phyloP scores from a whole-genome alignment of 2,329 filamentous ascomycete genomes.

The Penicillium olsonii region DNA sequence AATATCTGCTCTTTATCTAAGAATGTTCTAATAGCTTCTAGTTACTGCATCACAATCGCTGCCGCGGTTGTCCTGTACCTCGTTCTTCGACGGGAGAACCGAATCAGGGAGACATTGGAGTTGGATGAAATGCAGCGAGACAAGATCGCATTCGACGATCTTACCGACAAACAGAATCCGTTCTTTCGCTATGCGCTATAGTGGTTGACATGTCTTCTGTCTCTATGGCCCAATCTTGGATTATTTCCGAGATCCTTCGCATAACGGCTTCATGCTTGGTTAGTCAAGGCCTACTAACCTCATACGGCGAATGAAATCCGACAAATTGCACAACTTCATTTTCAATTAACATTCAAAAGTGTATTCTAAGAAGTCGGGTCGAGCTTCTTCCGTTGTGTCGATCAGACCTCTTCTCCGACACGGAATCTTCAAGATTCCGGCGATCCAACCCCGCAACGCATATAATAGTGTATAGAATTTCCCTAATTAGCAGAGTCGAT shows the following conservation, averaged over 20 bases:
- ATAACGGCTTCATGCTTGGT: too few species aligned
- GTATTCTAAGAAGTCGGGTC: too few species aligned
- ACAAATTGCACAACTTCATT: not conserved
- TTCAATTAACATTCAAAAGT: not conserved
- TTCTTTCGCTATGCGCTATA: slow-evolving; percentile 65
- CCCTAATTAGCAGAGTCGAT: not conserved
- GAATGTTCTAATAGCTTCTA: slow-evolving; percentile 29
- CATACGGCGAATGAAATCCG: too few species aligned
- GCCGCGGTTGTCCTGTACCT: slow-evolving; percentile 59
- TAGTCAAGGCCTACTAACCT: too few species aligned
- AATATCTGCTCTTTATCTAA: slow-evolving; percentile 6
- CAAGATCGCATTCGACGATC: slow-evolving; percentile 65
- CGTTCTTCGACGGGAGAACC: slow-evolving; percentile 63
- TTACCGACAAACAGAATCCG: slow-evolving; percentile 69
- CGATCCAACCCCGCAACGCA: slow-evolving; percentile 7
- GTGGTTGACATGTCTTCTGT: not conserved
- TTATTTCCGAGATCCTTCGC: too few species aligned
- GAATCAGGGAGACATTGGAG: slow-evolving; percentile 48
- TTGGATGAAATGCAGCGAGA: slow-evolving; percentile 64
- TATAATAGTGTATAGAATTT: not conserved
- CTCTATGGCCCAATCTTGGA: not conserved
- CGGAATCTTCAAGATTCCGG: slow-evolving; percentile 21
- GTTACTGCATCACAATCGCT: slow-evolving; percentile 68
- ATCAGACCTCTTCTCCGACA: not conserved
- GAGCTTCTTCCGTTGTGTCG: too few species aligned